phyloP scores from a whole-genome alignment of 805 yeast genomes.

The Cyberlindnera saturnus region DNA sequence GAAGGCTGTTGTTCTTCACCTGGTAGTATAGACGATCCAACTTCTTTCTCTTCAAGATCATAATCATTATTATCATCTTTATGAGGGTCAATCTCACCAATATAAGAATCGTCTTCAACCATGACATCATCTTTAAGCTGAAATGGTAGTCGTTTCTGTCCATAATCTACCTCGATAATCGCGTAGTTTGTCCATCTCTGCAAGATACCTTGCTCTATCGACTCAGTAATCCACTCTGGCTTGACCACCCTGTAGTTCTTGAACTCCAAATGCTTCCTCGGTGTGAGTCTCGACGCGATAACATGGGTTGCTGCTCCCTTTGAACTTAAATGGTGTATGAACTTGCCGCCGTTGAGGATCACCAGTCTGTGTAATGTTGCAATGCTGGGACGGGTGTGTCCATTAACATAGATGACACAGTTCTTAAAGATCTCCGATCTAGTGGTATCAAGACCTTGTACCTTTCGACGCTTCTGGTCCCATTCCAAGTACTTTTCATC shows the following conservation, averaged over 20 bases:
- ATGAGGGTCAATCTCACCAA: constrained; percentile 5
- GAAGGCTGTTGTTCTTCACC: constrained; percentile 5
- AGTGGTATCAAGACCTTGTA: constrained; percentile 7
- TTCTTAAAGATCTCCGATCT: constrained; percentile 43
- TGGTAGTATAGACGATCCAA: constrained; percentile 8
- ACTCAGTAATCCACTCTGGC: constrained; percentile 78
- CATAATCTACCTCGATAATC: constrained; percentile 45
- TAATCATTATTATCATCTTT: constrained; percentile 9
- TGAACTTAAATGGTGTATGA: constrained; percentile 58
- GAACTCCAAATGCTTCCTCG: constrained; percentile 63
- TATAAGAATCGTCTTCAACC: background rate
- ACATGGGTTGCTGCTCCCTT: constrained; percentile 81
- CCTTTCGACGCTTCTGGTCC: constrained; percentile 34
- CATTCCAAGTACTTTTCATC: constrained; percentile 46
- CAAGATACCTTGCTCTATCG: constrained; percentile 40
- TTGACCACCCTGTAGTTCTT: constrained; percentile 65
- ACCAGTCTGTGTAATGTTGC: constrained; percentile 64
- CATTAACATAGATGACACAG: constrained; percentile 77
- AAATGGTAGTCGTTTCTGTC: constrained; percentile 40
- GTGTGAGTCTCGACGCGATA: constrained; percentile 72
- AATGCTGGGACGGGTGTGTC: constrained; percentile 80
- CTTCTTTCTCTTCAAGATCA: constrained; percentile 5
- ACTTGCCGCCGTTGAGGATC: constrained; percentile 74
- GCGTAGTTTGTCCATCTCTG: constrained; percentile 70
- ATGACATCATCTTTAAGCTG: constrained; percentile 3